phyloP scores from a whole-genome alignment of 441 rosid species.

The Gossypium lobatum region DNA sequence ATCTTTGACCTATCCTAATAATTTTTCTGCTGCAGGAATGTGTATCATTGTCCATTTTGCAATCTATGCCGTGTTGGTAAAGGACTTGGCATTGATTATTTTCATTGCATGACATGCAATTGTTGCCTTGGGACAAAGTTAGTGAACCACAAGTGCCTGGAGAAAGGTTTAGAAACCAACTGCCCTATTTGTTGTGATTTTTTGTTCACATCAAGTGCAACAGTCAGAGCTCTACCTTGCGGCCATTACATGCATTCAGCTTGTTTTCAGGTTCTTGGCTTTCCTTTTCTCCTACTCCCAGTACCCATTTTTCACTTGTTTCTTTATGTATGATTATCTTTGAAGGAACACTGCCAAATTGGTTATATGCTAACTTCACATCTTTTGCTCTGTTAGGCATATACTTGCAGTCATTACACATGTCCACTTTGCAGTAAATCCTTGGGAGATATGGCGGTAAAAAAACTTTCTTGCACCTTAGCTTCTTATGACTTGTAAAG shows the following conservation, averaged over 20 bases:
- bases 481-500: not conserved
- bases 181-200: conserved; percentile 74
- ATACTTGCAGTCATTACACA: conserved; percentile 68
- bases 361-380: conserved; percentile 2
- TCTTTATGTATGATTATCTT: not conserved
- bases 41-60: conserved; percentile 75
- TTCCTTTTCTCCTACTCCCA: not conserved
- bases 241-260: conserved; percentile 75
- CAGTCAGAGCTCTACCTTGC: conserved; percentile 66
- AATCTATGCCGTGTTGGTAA: conserved; percentile 69
- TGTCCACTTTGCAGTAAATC: conserved; percentile 77
- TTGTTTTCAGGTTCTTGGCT: conserved; percentile 58
- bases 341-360: not conserved
- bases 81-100: conserved; percentile 64
- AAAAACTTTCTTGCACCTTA: conserved; percentile 11
- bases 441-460: conserved; percentile 77
- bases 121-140: conserved; percentile 59
- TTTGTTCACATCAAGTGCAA: conserved; percentile 58
- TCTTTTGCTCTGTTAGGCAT: conserved; percentile 40
- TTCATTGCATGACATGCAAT: conserved; percentile 78
- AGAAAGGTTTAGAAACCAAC: conserved; percentile 63
- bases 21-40: conserved; percentile 30
- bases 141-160: conserved; percentile 63
- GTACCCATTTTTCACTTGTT: not conserved
- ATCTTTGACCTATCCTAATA: not conserved